phyloP scores from a whole-genome alignment of 768 basidiomycete species.

The Amyloporia xantha region DNA sequence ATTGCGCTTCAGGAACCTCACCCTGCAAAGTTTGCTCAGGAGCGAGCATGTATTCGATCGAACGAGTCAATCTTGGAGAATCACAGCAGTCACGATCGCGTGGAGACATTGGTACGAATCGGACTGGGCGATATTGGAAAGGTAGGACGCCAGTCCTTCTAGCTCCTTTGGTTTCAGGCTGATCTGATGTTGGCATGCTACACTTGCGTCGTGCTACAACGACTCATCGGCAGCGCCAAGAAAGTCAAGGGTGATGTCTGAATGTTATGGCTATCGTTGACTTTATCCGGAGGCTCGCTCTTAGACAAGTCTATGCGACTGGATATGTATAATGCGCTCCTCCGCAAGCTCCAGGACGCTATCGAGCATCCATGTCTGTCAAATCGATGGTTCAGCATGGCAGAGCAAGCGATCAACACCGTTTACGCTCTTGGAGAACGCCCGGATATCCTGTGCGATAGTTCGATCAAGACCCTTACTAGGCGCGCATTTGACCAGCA shows the following conservation, averaged over 20 bases:
- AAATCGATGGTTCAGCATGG: conserved; percentile 96
- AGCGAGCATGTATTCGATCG: too few species aligned
- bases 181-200: conserved; percentile 90
- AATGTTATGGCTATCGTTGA: too few species aligned
- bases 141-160: conserved; percentile 44
- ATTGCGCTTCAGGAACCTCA: too few species aligned
- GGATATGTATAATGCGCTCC: conserved; percentile 83
- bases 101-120: conserved; percentile 79
- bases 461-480: conserved; percentile 79
- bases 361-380: conserved; percentile 75
- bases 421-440: conserved; percentile 93
- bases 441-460: conserved; percentile 78
- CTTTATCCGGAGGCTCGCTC: conserved; percentile 69
- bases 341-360: conserved; percentile 72
- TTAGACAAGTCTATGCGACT: conserved; percentile 80
- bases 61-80: too few species aligned
- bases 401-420: conserved; percentile 95
- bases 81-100: too few species aligned
- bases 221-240: conserved; percentile 91
- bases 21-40: too few species aligned
- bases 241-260: conserved; percentile 95
- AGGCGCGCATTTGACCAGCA: conserved; percentile 50
- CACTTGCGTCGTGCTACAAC: conserved; percentile 88
- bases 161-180: conserved; percentile 42
- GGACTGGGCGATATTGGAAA: conserved; percentile 91